These are phyloP conservation scores for Gardenia jasminoides DNA, from an alignment of 257 asterid species.

Conservation along the genomic window DNA sequence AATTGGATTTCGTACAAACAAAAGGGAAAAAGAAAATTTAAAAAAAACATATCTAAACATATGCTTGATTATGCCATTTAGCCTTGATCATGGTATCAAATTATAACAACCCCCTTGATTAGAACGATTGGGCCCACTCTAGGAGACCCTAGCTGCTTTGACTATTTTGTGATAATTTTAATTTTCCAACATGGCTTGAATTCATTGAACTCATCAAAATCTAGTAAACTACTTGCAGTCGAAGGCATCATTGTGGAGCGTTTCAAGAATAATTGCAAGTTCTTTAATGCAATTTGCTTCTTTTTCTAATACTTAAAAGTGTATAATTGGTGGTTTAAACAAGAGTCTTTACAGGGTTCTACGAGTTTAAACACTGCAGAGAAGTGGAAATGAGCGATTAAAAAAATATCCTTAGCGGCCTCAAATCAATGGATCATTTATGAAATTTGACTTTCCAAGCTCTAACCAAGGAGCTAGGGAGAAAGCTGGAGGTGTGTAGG, in stretches of 20 bases:
- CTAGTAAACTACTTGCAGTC: neutral
- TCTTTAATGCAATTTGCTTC: neutral
- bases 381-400: neutral
- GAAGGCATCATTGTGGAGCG: neutral
- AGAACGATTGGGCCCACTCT: neutral
- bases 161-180: neutral
- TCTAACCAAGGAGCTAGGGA: neutral
- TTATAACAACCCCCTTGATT: neutral
- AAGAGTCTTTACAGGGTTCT: too few species aligned
- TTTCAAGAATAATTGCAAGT: neutral
- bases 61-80: neutral
- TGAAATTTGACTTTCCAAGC: neutral
- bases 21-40: too few species aligned
- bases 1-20: neutral
- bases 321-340: neutral
- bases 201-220: neutral
- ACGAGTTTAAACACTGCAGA: too few species aligned
- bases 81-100: neutral
- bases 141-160: neutral
- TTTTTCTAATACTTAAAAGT: neutral
- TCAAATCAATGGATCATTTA: neutral
- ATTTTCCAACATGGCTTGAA: neutral
- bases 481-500: too few species aligned
- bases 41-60: neutral
- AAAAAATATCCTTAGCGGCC: neutral